These are phyloP conservation scores for Pisolithus albus DNA, from an alignment of 768 basidiomycete genomes.

Conservation along the genomic window DNA sequence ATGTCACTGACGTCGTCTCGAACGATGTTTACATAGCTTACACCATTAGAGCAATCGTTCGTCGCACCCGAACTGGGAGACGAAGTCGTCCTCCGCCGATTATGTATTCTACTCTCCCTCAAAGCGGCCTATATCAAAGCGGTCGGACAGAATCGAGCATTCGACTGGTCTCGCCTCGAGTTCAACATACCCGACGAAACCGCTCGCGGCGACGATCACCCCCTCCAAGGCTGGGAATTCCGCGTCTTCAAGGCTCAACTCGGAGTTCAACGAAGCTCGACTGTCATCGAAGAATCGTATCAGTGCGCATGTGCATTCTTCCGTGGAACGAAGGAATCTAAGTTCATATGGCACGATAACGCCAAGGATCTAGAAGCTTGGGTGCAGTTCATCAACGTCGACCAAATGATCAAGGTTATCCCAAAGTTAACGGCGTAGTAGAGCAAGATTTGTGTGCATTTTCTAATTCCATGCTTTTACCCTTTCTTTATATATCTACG, in stretches of 20 bases:
- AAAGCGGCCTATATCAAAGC: constrained; percentile 82
- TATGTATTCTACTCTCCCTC: constrained; percentile 72
- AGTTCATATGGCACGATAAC: constrained; percentile 67
- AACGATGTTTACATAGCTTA: constrained; percentile 29
- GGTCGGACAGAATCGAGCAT: constrained; percentile 72
- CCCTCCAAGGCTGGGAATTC: constrained; percentile 80
- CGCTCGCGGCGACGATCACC: constrained; percentile 61
- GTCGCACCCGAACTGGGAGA: constrained; percentile 48
- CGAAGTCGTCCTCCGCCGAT: constrained; percentile 61
- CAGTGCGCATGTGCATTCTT: constrained; percentile 77
- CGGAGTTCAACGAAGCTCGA: constrained; percentile 53
- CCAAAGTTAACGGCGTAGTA: constrained; percentile 61
- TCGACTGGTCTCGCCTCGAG: constrained; percentile 76
- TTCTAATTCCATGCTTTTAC: background rate
- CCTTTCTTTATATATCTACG: background rate
- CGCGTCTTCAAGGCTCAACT: constrained; percentile 70
- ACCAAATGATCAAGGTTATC: constrained; percentile 74
- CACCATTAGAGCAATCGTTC: constrained; percentile 45
- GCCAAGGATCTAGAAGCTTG: constrained; percentile 64
- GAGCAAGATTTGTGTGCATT: background rate
- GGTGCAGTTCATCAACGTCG: constrained; percentile 81
- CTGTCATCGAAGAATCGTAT: constrained; percentile 56
- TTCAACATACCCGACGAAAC: constrained; percentile 64
- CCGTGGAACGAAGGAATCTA: constrained; percentile 56
- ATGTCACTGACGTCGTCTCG: background rate